phyloP scores from a whole-genome alignment of 1,284 basidiomycete species.

The Tylopilus sp. region DNA sequence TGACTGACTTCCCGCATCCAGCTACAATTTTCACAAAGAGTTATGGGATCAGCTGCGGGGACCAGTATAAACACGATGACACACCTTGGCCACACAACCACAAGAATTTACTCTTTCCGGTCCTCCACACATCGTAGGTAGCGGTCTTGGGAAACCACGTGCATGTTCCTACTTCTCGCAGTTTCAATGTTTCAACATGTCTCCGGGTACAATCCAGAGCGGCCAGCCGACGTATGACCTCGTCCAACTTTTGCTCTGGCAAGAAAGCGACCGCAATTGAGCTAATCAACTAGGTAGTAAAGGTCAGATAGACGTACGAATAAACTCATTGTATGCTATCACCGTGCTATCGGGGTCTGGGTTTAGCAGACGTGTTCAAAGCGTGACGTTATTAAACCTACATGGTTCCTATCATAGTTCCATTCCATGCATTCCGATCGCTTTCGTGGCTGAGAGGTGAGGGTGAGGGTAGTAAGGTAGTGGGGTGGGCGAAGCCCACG shows the following conservation, averaged over 20 bases:
- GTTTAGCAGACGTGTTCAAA: not conserved
- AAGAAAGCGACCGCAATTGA: not conserved
- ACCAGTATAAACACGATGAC: not conserved
- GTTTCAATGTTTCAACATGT: not conserved
- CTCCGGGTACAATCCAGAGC: not conserved
- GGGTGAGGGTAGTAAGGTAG: too few relatives aligned
- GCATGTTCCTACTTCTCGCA: not conserved
- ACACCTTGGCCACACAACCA: conserved; percentile 5
- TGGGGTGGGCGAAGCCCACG: too few relatives aligned
- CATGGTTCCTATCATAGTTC: not conserved
- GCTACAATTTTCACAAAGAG: not conserved
- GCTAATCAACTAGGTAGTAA: too few relatives aligned
- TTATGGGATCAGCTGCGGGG: not conserved
- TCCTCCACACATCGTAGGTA: conserved; percentile 1
- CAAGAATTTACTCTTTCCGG: not conserved
- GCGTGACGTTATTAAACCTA: not conserved
- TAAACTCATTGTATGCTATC: not conserved
- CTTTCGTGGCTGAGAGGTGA: too few relatives aligned
- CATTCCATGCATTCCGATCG: too few relatives aligned
- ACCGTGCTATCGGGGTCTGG: not conserved
- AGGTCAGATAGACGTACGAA: not conserved
- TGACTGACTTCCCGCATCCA: conserved; percentile 5
- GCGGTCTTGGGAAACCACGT: not conserved
- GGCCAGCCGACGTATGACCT: not conserved
- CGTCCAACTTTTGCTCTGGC: not conserved